Evolutionary conservation across 345 rosid species (phyloP).

Genomic region (Balakata baccata): DNA sequence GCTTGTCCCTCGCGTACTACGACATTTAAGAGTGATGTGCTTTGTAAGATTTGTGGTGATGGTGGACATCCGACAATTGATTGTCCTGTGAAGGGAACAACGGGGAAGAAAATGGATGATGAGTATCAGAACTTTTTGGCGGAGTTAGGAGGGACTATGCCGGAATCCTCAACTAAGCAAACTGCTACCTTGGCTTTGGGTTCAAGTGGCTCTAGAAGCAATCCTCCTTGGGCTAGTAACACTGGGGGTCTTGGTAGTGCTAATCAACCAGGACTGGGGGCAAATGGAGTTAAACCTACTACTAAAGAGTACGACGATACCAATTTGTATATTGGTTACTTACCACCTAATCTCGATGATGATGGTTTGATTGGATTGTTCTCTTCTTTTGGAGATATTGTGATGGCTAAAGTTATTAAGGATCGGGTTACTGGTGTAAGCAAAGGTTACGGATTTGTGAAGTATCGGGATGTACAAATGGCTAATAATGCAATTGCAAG

Average conservation of each 20-base stretch:
- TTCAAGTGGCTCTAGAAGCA: constrained; percentile 59
- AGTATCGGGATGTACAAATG: constrained; percentile 82
- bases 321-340: constrained; percentile 84
- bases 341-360: constrained; percentile 86
- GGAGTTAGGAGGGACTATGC: constrained; percentile 82
- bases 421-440: constrained; percentile 74
- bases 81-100: constrained; percentile 91
- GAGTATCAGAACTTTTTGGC: constrained; percentile 97
- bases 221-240: constrained; percentile 90
- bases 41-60: constrained; percentile 98
- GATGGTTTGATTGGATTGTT: constrained; percentile 80
- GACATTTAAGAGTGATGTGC: constrained; percentile 96
- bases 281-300: constrained; percentile 52
- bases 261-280: constrained; percentile 80
- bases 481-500: constrained; percentile 76
- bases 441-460: constrained; percentile 93
- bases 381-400: constrained; percentile 85
- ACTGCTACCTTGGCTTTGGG: constrained; percentile 60
- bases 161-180: constrained; percentile 82
- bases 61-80: constrained; percentile 98
- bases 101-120: constrained; percentile 98
- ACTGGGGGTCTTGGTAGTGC: constrained; percentile 51
- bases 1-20: constrained; percentile 86
- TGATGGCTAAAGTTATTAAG: constrained; percentile 95
- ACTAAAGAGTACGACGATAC: constrained; percentile 87